phyloP scores from a whole-genome alignment of 2,329 filamentous ascomycete species.

The Colletotrichum sidae region DNA sequence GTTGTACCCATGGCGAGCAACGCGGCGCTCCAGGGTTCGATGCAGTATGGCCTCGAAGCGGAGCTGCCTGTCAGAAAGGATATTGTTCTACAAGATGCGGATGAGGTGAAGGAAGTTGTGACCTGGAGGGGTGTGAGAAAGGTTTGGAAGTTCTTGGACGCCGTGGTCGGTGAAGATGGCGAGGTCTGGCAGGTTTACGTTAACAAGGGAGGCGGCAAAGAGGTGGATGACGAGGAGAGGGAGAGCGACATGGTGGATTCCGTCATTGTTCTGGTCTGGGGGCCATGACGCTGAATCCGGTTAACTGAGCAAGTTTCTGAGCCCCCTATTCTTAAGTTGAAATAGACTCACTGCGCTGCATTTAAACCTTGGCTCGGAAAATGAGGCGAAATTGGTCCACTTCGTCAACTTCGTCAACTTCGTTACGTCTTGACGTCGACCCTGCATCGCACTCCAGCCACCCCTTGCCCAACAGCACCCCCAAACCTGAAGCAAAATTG shows the following conservation, averaged over 20 bases:
- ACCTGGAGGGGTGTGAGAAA: slow-evolving; percentile 50
- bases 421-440: too few relatives aligned
- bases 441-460: too few relatives aligned
- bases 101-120: slow-evolving; percentile 46
- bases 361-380: too few relatives aligned
- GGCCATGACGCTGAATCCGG: slow-evolving; percentile 32
- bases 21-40: slow-evolving; percentile 19
- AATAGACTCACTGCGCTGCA: too few relatives aligned
- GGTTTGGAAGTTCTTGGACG: slow-evolving; percentile 56
- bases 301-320: too few relatives aligned
- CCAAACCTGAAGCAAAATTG: too few relatives aligned
- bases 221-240: slow-evolving; percentile 33
- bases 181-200: slow-evolving; percentile 61
- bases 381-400: too few relatives aligned
- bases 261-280: slow-evolving; percentile 56
- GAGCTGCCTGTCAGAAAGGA: slow-evolving; percentile 42
- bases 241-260: slow-evolving; percentile 48
- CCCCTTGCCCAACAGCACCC: too few relatives aligned
- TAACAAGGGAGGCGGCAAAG: slow-evolving; percentile 41
- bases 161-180: slow-evolving; percentile 48
- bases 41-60: slow-evolving; percentile 29
- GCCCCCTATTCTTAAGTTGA: too few relatives aligned
- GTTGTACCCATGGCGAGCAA: slow-evolving; percentile 29
- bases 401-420: too few relatives aligned
- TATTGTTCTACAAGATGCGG: slow-evolving; percentile 47